Evolutionary conservation across 1,284 basidiomycete species (phyloP), one percentile per base, ranked within the genome.

Genomic region (Melampsora abietis-canadensis): DNA sequence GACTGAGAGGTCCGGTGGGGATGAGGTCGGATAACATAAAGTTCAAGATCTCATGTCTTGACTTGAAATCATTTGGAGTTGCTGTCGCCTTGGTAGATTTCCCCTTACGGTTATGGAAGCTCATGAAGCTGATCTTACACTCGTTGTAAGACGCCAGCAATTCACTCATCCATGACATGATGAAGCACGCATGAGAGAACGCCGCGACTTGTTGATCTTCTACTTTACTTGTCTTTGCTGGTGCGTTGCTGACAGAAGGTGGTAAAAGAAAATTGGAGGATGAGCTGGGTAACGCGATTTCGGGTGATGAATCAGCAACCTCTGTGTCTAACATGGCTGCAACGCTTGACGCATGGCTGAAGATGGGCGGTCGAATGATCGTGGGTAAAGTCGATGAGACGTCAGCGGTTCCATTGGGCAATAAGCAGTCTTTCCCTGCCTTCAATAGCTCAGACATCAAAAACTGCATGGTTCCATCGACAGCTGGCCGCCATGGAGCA

Each of bases 111-210:
- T 88, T 90, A 83, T 88, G 90, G 14, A 88, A 92, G 0, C 90
- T 89, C 76, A 95, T 82, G 83, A 98, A 94, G 3, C 90, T 88
- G 30, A 88, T 82, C 83, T 98, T 98, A 87, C 93, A 95, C 1
- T 88, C 83, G 78, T 92, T 89, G 81, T 98, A 98, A 19, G 94
- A 97, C 76, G 95, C 94, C 1, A 96, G 83, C 2, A 98, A 85
- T 83, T 98, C 95, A 0, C 92, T 92, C 64, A 98, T 84, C 77
- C 89, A 89, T 80, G 95, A 92, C 88, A 98, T 91, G 76, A 97
- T 83, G 84, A 97, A 92, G 79, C 89, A 91, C 15, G 87, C 85
- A 80, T 94, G 95, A 76, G 89, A 84, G 79, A 85, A 85, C 76
- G 86, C 84, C 31, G 79, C 79, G 17, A 79, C 77, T 27, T 74